phyloP scores from a whole-genome alignment of 2,329 filamentous ascomycete species.

The Ophiostoma ips region DNA sequence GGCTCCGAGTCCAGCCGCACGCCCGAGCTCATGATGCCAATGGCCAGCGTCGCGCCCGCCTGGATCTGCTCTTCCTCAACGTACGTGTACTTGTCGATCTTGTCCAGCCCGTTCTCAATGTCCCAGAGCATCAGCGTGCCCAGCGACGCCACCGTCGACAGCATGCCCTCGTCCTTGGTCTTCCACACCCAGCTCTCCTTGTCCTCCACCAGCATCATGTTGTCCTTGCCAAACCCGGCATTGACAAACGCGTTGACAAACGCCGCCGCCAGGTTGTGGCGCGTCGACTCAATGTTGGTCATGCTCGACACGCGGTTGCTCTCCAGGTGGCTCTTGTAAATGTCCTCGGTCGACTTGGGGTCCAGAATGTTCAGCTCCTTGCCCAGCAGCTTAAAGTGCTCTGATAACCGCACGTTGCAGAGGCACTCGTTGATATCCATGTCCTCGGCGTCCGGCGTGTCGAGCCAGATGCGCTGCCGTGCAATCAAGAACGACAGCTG shows the following conservation, averaged over 20 bases:
- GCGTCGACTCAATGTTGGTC: slow-evolving; percentile 88
- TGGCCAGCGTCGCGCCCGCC: slow-evolving; percentile 82
- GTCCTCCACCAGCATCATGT: slow-evolving; percentile 89
- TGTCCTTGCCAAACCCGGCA: slow-evolving; percentile 87
- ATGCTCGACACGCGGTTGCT: slow-evolving; percentile 84
- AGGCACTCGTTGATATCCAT: slow-evolving; percentile 72
- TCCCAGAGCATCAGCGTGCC: slow-evolving; percentile 91
- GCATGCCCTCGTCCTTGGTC: slow-evolving; percentile 95
- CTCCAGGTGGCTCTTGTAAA: slow-evolving; percentile 98
- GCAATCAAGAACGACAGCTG: slow-evolving; percentile 90
- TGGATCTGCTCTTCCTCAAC: slow-evolving; percentile 68
- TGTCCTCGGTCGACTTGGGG: slow-evolving; percentile 93
- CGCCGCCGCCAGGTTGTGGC: slow-evolving; percentile 87
- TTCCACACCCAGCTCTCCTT: slow-evolving; percentile 98
- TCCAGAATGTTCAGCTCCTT: slow-evolving; percentile 96
- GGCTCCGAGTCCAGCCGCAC: slow-evolving; percentile 83
- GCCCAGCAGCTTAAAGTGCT: slow-evolving; percentile 84
- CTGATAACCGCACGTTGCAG: slow-evolving; percentile 74
- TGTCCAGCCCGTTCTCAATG: slow-evolving; percentile 79
- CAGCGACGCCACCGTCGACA: slow-evolving; percentile 87
- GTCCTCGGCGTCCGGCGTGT: slow-evolving; percentile 31
- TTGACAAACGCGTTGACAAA: slow-evolving; percentile 98
- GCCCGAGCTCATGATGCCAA: slow-evolving; percentile 90
- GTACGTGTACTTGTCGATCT: slow-evolving; percentile 90
- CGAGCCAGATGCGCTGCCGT: slow-evolving; percentile 74